Percentiles rank a stretch among this genome's conserved stretches.
phyloP scores from a whole-genome alignment of 768 basidiomycete genomes.

The Russula sp. region DNA sequence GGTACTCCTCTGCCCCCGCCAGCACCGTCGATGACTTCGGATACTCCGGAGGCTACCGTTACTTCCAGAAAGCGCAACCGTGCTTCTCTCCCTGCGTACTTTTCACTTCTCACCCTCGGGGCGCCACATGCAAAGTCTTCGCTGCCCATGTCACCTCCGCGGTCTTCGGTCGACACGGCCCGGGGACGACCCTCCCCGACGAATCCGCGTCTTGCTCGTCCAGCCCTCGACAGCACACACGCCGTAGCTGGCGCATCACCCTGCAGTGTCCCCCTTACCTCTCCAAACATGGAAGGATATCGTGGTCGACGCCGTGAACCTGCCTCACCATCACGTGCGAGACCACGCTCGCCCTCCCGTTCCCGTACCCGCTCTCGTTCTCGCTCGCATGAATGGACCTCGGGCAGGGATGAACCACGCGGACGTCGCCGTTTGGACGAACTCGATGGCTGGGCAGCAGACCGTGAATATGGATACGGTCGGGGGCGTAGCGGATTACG shows the following conservation, averaged over 20 bases:
- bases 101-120: constrained; percentile 31
- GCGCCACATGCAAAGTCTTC: constrained; percentile 24
- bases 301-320: constrained; percentile 26
- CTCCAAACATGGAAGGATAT: constrained; percentile 10
- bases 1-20: constrained; percentile 16
- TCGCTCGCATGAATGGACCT: constrained; percentile 2
- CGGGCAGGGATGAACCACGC: constrained; percentile 13
- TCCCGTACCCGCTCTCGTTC: constrained; percentile 18
- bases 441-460: constrained; percentile 23
- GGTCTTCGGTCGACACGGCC: constrained; percentile 26
- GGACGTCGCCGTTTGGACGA: constrained; percentile 26
- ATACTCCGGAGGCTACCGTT: constrained; percentile 18
- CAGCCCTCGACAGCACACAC: constrained; percentile 21
- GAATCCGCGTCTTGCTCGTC: constrained; percentile 22
- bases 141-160: constrained; percentile 26
- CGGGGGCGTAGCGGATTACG: constrained; percentile 28
- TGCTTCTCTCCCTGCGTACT: constrained; percentile 33
- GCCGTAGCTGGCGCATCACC: constrained; percentile 26
- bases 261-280: constrained; percentile 13
- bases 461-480: constrained; percentile 27
- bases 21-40: constrained; percentile 4
- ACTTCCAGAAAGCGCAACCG: constrained; percentile 26
- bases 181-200: constrained; percentile 24
- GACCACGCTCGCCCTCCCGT: constrained; percentile 13
- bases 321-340: constrained; percentile 12